These are phyloP conservation scores for Lodderomyces margitis DNA, from an alignment of 1,139 yeast genomes.

Conservation along the genomic window DNA sequence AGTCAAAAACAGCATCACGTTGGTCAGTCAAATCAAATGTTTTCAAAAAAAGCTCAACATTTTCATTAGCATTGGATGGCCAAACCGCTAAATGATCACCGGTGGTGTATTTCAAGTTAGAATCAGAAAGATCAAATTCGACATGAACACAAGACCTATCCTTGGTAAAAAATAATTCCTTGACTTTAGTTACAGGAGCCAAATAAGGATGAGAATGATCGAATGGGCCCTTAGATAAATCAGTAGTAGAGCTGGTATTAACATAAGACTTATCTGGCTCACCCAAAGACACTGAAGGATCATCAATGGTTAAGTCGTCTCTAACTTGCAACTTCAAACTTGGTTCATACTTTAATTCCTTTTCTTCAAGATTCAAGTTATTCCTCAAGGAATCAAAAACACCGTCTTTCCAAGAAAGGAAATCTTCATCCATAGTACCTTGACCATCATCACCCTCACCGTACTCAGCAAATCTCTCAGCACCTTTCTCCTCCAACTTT, in stretches of 20 bases:
- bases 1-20: constrained; percentile 55
- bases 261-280: constrained; percentile 74
- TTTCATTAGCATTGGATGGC: constrained; percentile 85
- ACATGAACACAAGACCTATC: constrained; percentile 85
- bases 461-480: constrained; percentile 63
- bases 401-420: constrained; percentile 85
- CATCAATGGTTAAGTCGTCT: constrained; percentile 28
- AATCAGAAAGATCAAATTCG: constrained; percentile 76
- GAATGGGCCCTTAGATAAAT: constrained; percentile 70
- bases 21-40: constrained; percentile 62
- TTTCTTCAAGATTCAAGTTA: constrained; percentile 67
- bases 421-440: constrained; percentile 95
- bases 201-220: constrained; percentile 81
- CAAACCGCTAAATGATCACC: constrained; percentile 96
- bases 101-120: constrained; percentile 81
- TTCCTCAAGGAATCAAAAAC: constrained; percentile 66
- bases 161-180: constrained; percentile 67
- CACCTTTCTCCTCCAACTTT: constrained; percentile 60
- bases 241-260: constrained; percentile 23
- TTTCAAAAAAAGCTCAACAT: constrained; percentile 60
- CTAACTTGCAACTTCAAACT: constrained; percentile 50
- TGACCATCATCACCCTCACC: constrained; percentile 96
- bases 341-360: constrained; percentile 76
- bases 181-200: constrained; percentile 60
- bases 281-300: constrained; percentile 63